These are phyloP conservation scores for Aureobasidium pullulans DNA, from an alignment of 2,329 filamentous ascomycete species.

Conservation along the genomic window DNA sequence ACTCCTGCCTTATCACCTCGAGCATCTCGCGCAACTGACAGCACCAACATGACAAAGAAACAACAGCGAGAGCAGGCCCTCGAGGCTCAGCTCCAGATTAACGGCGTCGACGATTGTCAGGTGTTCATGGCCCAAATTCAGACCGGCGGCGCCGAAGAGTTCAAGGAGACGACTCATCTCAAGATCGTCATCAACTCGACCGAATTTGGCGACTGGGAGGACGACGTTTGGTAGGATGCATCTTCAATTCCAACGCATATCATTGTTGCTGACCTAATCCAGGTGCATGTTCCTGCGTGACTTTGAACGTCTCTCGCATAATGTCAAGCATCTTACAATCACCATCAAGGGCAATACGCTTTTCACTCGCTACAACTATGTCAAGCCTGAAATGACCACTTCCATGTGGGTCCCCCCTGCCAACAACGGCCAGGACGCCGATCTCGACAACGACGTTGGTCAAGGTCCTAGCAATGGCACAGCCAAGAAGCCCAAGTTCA, in stretches of 20 bases:
- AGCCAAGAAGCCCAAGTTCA: background rate
- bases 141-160: background rate
- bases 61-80: background rate
- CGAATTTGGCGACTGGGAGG: constrained; percentile 5
- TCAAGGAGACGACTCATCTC: background rate
- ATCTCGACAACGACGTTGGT: background rate
- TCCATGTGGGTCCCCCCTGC: background rate
- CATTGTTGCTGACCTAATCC: background rate
- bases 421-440: background rate
- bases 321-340: constrained; percentile 5
- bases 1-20: background rate
- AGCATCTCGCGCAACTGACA: background rate
- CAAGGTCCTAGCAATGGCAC: too few species aligned
- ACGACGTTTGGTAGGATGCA: background rate
- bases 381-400: background rate
- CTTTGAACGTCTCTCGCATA: background rate
- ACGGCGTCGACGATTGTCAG: background rate
- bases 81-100: background rate
- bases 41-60: background rate
- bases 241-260: background rate
- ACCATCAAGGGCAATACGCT: background rate
- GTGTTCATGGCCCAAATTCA: background rate
- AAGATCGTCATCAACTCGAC: constrained; percentile 6
- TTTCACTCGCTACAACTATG: constrained; percentile 13
- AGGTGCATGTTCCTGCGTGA: background rate